A percentile compares a stretch with the other conserved stretches of the same genome.
These are phyloP conservation scores for Chlorella ohadii DNA, from an alignment of 139 green algal species.

Conservation along the genomic window DNA sequence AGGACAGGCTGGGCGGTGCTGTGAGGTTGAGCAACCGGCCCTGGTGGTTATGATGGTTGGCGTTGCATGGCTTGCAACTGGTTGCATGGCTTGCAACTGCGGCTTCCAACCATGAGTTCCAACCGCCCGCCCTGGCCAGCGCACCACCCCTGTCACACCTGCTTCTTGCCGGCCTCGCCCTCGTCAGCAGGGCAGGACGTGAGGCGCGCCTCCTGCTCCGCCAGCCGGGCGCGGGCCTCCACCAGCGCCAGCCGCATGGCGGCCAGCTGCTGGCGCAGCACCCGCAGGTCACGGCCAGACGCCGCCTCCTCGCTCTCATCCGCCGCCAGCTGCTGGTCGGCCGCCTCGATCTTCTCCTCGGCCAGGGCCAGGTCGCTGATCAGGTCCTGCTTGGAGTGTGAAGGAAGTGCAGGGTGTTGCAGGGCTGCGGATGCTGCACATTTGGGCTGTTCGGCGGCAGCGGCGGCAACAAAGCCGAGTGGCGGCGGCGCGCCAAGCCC, in stretches of 20 bases:
- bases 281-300: not conserved
- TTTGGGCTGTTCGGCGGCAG: too few species aligned
- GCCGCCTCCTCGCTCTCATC: not conserved
- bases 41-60: too few species aligned
- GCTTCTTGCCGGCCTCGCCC: not conserved
- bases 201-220: not conserved
- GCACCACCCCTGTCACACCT: too few species aligned
- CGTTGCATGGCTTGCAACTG: too few species aligned
- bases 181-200: not conserved
- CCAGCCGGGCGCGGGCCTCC: not conserved
- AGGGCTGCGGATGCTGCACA: too few species aligned
- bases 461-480: not conserved
- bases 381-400: not conserved
- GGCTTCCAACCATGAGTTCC: too few species aligned
- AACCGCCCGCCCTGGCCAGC: too few species aligned
- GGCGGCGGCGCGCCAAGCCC: not conserved
- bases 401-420: not conserved
- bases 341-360: not conserved
- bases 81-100: too few species aligned
- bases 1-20: too few species aligned
- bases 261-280: constrained; percentile 5
- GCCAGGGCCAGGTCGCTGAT: not conserved
- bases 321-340: not conserved
- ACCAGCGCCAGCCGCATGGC: not conserved
- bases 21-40: too few species aligned